These are phyloP conservation scores for Carex myosuroides DNA, from an alignment of 176 grass and related monocot species.

Conservation along the genomic window DNA sequence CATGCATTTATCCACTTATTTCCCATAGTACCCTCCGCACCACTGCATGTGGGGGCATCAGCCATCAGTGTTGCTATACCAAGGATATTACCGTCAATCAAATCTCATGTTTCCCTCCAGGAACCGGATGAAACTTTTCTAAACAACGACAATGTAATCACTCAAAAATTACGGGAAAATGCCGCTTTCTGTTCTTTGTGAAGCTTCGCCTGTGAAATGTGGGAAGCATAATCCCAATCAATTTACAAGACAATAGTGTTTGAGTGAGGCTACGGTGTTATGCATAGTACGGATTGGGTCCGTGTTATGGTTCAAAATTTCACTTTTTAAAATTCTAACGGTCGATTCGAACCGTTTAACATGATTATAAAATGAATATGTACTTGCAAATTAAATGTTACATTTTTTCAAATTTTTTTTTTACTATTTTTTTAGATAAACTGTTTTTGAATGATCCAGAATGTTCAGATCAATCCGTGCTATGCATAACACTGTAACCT, in stretches of 20 bases:
- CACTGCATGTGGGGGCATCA: neutral
- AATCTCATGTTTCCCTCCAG: neutral
- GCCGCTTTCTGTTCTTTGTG: neutral
- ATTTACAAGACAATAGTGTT: neutral
- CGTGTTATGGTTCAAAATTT: no score
- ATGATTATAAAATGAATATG: no score
- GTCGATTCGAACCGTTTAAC: no score
- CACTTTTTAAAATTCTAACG: no score
- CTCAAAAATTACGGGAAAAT: neutral
- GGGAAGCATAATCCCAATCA: neutral
- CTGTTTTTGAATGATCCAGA: no score
- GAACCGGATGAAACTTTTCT: neutral
- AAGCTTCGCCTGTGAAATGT: neutral
- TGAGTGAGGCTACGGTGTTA: no score
- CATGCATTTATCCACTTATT: neutral
- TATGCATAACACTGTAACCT: no score
- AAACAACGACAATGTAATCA: neutral
- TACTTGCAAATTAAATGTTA: no score
- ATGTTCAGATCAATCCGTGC: no score
- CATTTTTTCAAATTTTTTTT: no score
- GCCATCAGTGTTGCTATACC: neutral
- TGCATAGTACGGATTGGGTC: no score
- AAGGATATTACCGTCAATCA: neutral
- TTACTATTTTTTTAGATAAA: no score
- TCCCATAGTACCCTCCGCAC: neutral